Base-by-base conservation (phyloP, 768 basidiomycete genomes). In the Tephrocybe rancida region DNA sequence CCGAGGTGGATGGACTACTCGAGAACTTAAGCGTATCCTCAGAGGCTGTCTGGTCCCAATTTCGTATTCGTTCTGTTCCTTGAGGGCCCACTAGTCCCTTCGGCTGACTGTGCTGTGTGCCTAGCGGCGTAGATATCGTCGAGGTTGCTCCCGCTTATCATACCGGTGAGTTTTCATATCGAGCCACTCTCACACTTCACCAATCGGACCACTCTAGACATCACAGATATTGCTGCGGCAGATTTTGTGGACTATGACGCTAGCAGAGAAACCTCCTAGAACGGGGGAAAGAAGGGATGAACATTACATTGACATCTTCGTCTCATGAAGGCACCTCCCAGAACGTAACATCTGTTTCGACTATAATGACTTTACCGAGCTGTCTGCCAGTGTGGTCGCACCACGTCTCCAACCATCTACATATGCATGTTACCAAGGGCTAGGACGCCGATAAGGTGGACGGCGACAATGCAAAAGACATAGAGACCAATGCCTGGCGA, bases 1-100 rank as follows among this genome's bases (percentile, higher is more conserved):
- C 91, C 11, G 91, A 93, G 67, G 91, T 29, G 91, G 91, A 11
- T 92, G 88, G 90, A 90, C 91, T 3, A 86, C 83, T 18, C 82
- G 90, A 44, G 91, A 92, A 69, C 76, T 90, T 35, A 91, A 92
- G 62, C 81, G 88, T 30, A 88, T 92, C 60, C 76, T 92, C 44
- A 82, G 92, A 54, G 91, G 14, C 75, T 93, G 13, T 82, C 82
- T 1, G 90, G 90, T 3, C 71, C 93, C 29, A 90, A 92, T 65
- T 85, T 92, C 51, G 84, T 92, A 89, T 90, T 72, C 44, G 85
- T 61, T 9, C n/a, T 18, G 19, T 30, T 21, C 11, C 41, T 29
- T 25, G 18, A 19, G 19, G 30, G 27, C 27, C 13, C 27, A 35
- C 26, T 34, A 48, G 34, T 10, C 24, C 13, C 52, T 19, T 14